Evolutionary conservation across 257 asterid species (phyloP), one percentile per base, ranked within the genome.

Genomic region (Scutellaria galericulata): DNA sequence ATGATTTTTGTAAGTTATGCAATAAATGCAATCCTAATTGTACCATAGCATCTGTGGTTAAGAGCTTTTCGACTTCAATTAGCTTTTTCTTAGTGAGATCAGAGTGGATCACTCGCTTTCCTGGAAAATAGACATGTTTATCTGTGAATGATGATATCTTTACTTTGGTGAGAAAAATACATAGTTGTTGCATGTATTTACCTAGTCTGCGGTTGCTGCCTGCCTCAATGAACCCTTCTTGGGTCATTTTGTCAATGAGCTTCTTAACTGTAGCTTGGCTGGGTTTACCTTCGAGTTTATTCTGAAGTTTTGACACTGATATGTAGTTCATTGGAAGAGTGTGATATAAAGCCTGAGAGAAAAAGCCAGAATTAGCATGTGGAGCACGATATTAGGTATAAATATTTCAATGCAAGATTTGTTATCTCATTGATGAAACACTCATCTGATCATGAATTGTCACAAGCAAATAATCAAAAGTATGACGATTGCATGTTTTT

Each of bases 71-170:
- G 68, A 94, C 90, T 86, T 89, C 97, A 53, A 64, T 66, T 78
- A 94, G 79, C 86, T 84, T 91, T 80, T 81, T 81, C 82, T 79
- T 83, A 41, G 97, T 83, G 44, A 87, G 79, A 65, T 91, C 97
- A 14, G 99, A 89, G 80, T 88, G 97, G 77, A 91, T 84, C 77
- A 94, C 97, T 12, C 93, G 91, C 89, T 91, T 94, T 76, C 99
- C 99, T 94, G 84, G 14, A 62, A 77, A 74, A 50, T 4, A 76
- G n/a, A 69, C 65, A 35, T 13, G 59, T 41, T 35, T 52, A 40
- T 47, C 44, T 61, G 66, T 70, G 59, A 57, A 50, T 73, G 27
- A 54, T 10, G 15, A 50, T 53, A 57, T 66, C 15, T 52, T 53
- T 46, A 52, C 52, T 64, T 51, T 66, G 44, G 20, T 35, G 18